Percentiles rank a stretch among this genome's conserved stretches.
phyloP scores from a whole-genome alignment of 352 stramenopile species.

The Halophytophthora polymorphica region DNA sequence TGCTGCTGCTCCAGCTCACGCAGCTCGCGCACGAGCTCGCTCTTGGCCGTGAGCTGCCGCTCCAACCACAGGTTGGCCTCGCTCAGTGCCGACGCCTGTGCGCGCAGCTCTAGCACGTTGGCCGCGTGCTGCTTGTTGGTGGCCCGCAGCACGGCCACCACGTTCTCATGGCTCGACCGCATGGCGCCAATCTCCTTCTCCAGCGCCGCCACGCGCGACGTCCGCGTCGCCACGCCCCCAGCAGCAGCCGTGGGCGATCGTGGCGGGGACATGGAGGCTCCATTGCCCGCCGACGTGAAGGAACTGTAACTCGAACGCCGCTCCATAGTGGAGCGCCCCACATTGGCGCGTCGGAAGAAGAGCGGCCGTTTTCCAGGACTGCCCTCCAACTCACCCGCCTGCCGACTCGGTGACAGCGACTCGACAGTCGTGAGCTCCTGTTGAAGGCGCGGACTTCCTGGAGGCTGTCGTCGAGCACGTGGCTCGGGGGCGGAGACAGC shows the following conservation, averaged over 20 bases:
- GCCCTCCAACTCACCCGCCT: constrained; percentile 4
- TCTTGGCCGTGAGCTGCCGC: constrained; percentile 56
- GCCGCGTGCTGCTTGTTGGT: constrained; percentile 69
- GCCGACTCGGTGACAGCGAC: constrained; percentile 25
- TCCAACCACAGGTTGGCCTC: constrained; percentile 63
- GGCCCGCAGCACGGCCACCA: constrained; percentile 58
- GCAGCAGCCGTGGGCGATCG: constrained; percentile 9
- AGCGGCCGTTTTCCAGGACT: constrained; percentile 18
- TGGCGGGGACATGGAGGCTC: constrained; percentile 9
- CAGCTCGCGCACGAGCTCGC: constrained; percentile 48
- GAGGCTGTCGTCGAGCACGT: background rate
- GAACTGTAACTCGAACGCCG: constrained; percentile 36
- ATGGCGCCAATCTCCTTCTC: constrained; percentile 61
- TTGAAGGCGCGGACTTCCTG: constrained; percentile 7
- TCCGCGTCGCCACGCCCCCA: constrained; percentile 9
- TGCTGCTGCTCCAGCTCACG: constrained; percentile 45
- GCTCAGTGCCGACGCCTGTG: constrained; percentile 54
- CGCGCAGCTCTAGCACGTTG: constrained; percentile 63
- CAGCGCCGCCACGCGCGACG: constrained; percentile 44
- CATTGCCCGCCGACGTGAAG: constrained; percentile 2
- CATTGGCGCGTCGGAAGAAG: constrained; percentile 39
- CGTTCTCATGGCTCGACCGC: constrained; percentile 67
- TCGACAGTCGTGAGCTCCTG: constrained; percentile 30
- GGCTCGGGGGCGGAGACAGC: constrained; percentile 14
- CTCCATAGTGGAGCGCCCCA: constrained; percentile 26